Conservation (phyloP, 2,329 filamentous ascomycete species). For the Diatrype stigma region DNA sequence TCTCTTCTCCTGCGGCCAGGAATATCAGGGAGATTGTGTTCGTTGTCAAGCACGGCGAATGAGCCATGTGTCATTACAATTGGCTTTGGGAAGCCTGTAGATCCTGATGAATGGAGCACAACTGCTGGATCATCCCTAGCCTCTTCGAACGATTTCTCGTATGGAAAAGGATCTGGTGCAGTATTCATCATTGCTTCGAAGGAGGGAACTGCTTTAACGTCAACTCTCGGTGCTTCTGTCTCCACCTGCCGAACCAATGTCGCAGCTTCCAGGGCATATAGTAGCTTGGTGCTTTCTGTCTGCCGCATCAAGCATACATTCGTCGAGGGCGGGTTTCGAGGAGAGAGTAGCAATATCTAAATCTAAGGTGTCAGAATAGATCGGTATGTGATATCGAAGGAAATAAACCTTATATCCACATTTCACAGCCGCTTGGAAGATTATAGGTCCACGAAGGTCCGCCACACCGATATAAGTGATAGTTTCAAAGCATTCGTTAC, state of each 20-base stretch:
- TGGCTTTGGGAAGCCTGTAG: constrained; percentile 19
- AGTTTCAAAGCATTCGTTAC: constrained; percentile 21
- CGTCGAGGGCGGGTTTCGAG: constrained; percentile 13
- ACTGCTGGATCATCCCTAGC: constrained; percentile 15
- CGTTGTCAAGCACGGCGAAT: constrained; percentile 12
- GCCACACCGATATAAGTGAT: constrained; percentile 21
- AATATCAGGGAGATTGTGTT: constrained; percentile 9
- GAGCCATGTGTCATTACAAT: constrained; percentile 17
- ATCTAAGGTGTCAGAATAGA: neutral
- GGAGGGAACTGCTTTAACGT: constrained; percentile 5
- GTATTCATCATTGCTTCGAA: constrained; percentile 16
- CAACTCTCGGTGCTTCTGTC: neutral
- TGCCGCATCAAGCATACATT: constrained; percentile 16
- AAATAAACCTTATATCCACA: constrained; percentile 30
- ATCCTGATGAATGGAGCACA: constrained; percentile 22
- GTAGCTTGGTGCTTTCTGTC: constrained; percentile 12
- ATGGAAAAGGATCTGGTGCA: constrained; percentile 8
- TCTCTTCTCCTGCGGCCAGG: constrained; percentile 13
- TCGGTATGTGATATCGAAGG: too few species aligned
- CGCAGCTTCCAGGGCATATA: constrained; percentile 11
- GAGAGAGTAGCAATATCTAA: constrained; percentile 18
- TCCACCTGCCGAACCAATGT: constrained; percentile 9
- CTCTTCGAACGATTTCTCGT: constrained; percentile 15
- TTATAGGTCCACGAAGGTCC: constrained; percentile 29
- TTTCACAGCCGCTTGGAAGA: constrained; percentile 32